Conservation (phyloP, 129 eudicot species). For the Rutidosis leptorrhynchoides region DNA sequence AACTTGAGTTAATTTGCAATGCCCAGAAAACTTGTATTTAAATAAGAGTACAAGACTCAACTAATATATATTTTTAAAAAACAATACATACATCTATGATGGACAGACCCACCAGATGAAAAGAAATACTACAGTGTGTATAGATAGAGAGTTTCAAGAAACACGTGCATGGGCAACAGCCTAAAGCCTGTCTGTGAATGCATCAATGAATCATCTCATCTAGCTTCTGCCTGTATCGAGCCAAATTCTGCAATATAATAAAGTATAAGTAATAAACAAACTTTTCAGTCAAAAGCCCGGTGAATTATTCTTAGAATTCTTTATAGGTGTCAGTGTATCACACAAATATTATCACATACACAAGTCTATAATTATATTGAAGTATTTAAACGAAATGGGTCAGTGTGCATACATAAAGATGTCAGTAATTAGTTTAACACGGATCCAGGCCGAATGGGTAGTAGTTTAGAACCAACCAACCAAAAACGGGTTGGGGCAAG, state of each 20-base stretch:
- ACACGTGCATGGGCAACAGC: neutral
- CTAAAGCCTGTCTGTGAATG: slow-evolving; percentile 17
- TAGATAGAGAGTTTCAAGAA: slow-evolving; percentile 12
- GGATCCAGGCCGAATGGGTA: neutral
- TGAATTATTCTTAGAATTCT: neutral
- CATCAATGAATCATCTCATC: slow-evolving; percentile 67
- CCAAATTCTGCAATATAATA: slow-evolving; percentile 59
- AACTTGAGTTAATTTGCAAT: slow-evolving; percentile 15
- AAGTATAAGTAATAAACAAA: neutral
- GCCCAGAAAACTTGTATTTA: slow-evolving; percentile 25
- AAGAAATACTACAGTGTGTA: neutral
- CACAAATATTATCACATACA: neutral
- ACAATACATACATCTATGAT: slow-evolving; percentile 10
- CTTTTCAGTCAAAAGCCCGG: neutral
- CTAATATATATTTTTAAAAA: slow-evolving; percentile 13
- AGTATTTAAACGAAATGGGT: neutral
- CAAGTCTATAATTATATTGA: neutral
- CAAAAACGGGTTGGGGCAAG: neutral
- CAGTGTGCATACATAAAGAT: neutral
- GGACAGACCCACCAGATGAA: slow-evolving; percentile 11
- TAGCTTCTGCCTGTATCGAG: slow-evolving; percentile 82
- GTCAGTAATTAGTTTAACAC: neutral
- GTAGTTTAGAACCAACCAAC: neutral
- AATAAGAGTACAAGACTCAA: slow-evolving; percentile 19
- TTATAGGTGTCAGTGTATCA: neutral